A percentile compares a stretch with the other conserved stretches of the same genome.
These are phyloP conservation scores for Candida xyloterini DNA, from an alignment of 805 yeast genomes.

Conservation along the genomic window DNA sequence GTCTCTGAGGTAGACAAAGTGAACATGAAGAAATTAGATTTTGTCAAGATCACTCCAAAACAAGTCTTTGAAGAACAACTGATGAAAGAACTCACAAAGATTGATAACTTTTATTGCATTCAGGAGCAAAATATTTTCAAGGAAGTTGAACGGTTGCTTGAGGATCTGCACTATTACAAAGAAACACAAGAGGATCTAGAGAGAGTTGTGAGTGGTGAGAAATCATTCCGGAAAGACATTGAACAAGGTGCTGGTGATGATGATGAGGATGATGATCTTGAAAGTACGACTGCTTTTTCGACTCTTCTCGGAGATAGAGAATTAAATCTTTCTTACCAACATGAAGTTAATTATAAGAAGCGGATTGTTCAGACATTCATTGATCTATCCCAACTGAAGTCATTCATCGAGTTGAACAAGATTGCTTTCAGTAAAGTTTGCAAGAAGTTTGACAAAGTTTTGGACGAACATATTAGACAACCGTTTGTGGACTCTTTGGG, in stretches of 20 bases:
- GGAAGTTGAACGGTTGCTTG: conserved; percentile 44
- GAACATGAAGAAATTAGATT: conserved; percentile 20
- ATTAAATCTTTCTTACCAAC: conserved; percentile 47
- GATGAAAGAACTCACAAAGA: conserved; percentile 46
- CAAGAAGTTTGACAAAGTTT: conserved; percentile 52
- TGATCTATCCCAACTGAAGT: conserved; percentile 46
- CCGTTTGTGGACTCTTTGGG: conserved; percentile 34
- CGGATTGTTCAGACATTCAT: conserved; percentile 44
- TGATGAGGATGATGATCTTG: conserved; percentile 37
- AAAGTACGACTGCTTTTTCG: conserved; percentile 37
- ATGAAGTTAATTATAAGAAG: conserved; percentile 45
- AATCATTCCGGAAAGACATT: conserved; percentile 19
- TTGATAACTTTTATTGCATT: conserved; percentile 48
- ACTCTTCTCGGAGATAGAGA: conserved; percentile 50
- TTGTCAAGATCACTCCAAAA: conserved; percentile 33
- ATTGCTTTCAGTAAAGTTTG: conserved; percentile 53
- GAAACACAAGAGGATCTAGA: conserved; percentile 23
- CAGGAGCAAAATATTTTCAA: conserved; percentile 46
- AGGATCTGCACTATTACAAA: conserved; percentile 43
- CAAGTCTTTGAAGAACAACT: conserved; percentile 47
- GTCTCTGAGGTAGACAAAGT: conserved; percentile 3
- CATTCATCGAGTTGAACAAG: conserved; percentile 48
- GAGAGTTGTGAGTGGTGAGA: conserved; percentile 24
- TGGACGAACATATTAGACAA: conserved; percentile 42
- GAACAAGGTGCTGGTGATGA: conserved; percentile 25